Evolutionary conservation across 1,139 yeast genomes (phyloP), one percentile per base, ranked within the genome.

Genomic region (Kluyveromyces marxianus): DNA sequence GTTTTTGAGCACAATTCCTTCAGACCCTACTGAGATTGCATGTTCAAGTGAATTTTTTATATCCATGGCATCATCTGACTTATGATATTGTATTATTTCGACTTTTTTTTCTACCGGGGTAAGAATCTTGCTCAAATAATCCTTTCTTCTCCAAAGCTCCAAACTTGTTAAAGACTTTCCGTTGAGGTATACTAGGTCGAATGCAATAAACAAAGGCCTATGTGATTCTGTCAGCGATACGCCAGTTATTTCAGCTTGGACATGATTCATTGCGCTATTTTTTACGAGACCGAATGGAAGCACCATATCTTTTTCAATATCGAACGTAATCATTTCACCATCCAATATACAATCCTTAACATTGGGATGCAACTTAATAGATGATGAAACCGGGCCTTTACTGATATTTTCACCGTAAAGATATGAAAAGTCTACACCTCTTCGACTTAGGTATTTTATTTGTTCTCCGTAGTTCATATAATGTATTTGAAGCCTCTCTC

Each of bases 321-420:
- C 96, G 76, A 80, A 89, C 0, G 95, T 89, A 0, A 90, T 81
- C 89, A 92, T 85, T 65, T 92, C 98, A 1, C 98, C 97, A 66
- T 92, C 98, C 3, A 92, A 60, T 2, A 92, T 63, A 50, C 72
- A 65, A 39, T 65, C 65, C 41, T 68, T 58, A 3, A 86, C 77
- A 34, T 70, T 68, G 10, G 65, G 63, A 2, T 76, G 74, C 4
- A 71, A 62, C 2, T 65, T 56, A 33, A 86, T 58, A 54, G 78
- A 71, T 43, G 74, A 75, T 0, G 90, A 75, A n/a, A 86, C 67
- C 2, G 83, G 71, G 0, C 94, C 94, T 3, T 66, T 60, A 2
- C 50, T 38, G 7, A 69, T 67, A 43, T 74, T 72, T n/a, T 69
- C 69, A 0, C 97, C 97, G 60, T 89, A 90, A 1, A 83, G 64